Base-by-base conservation (phyloP, 371 early-diverging fungal species). In the Haplosporangium sp. region DNA sequence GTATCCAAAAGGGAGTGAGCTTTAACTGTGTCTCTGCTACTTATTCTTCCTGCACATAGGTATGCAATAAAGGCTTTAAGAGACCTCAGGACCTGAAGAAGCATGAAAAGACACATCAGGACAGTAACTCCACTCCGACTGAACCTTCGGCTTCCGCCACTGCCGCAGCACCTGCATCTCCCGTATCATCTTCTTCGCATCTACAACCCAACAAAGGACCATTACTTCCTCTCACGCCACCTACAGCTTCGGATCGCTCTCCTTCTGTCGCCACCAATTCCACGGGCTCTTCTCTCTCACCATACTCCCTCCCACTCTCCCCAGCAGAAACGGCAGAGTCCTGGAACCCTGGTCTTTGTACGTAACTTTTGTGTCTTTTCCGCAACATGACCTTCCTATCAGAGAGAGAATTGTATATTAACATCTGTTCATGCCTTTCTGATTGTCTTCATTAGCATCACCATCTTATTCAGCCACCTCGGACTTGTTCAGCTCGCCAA, bases 71-170 rank as follows among this genome's bases (percentile, higher is more conserved):
- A 79, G 82, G 93, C 9, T 97, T 97, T 85, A 97, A 97, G 82
- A 86, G 98, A 10, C 95, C 94, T 6, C 96, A 96, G 86, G 98
- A 97, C 74, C 82, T 95, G 73, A 96, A 94, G 81, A 97, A 97
- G 80, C 98, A 97, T 83, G 93, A 94, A 72, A 91, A 90, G 79
- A 92, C 90, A 11, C 97, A 97, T 75, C 84, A 88, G 14, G 88
- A 90, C 43, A 84, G 84, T n/a, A n/a, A n/a, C n/a, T n/a, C n/a
- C n/a, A n/a, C n/a, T n/a, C n/a, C n/a, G n/a, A n/a, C n/a, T n/a
- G n/a, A n/a, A n/a, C n/a, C n/a, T n/a, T n/a, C n/a, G n/a, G n/a
- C n/a, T n/a, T n/a, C n/a, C 38, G 80, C 72, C 83, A 47, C 50
- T 79, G 81, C 16, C 79, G 67, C 52, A 20, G 83, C 4, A 59